These are phyloP conservation scores for Clavulina sp. DNA, from an alignment of 768 basidiomycete species.

Conservation along the genomic window DNA sequence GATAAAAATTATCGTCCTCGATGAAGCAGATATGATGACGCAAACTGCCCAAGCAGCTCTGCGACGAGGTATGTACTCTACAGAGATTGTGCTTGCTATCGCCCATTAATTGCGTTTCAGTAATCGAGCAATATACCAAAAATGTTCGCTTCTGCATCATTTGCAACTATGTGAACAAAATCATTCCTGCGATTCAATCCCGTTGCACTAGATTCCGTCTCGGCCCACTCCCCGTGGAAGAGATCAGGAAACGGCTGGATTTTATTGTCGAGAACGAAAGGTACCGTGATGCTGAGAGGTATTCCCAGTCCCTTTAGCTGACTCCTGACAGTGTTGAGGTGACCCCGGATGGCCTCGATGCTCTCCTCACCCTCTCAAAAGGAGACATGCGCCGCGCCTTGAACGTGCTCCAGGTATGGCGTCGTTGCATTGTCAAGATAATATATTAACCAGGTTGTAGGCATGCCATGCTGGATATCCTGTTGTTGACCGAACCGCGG, in stretches of 20 bases:
- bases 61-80: conserved; percentile 37
- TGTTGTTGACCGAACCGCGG: conserved; percentile 66
- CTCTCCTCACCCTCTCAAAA: conserved; percentile 81
- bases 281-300: conserved; percentile 27
- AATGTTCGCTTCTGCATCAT: conserved; percentile 99
- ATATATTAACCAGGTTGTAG: conserved; percentile 12
- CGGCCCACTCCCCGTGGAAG: conserved; percentile 68
- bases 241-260: conserved; percentile 71
- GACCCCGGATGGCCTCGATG: conserved; percentile 70
- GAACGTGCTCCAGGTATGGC: conserved; percentile 63
- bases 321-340: conserved; percentile 51
- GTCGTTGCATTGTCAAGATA: not conserved
- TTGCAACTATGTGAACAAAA: conserved; percentile 99
- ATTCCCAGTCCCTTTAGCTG: not conserved
- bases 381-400: conserved; percentile 97
- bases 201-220: conserved; percentile 96
- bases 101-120: conserved; percentile 16
- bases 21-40: conserved; percentile 99
- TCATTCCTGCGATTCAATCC: conserved; percentile 94
- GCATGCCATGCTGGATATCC: conserved; percentile 98
- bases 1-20: conserved; percentile 93
- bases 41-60: conserved; percentile 92
- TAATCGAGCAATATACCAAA: conserved; percentile 96
- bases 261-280: conserved; percentile 68
- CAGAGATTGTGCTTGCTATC: not conserved